A percentile compares a stretch with the other conserved stretches of the same genome.
phyloP scores from a whole-genome alignment of 352 stramenopile genomes.

The Pythium oligandrum region DNA sequence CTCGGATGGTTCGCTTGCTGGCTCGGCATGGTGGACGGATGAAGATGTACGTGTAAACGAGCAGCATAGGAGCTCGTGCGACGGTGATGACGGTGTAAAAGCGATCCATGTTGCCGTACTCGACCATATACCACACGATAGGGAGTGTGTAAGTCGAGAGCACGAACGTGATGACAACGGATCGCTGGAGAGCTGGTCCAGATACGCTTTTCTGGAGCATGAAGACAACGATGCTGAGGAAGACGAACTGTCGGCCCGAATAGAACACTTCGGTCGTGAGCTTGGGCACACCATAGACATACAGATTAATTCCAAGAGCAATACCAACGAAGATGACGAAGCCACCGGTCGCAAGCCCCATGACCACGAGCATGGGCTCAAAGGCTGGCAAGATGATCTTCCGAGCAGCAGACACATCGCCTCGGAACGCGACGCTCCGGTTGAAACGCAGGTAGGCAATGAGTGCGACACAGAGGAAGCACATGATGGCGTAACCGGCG shows the following conservation, averaged over 20 bases:
- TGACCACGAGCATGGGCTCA: slow-evolving; percentile 42
- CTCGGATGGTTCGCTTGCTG: slow-evolving; percentile 34
- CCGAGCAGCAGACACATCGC: slow-evolving; percentile 30
- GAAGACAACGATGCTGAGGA: slow-evolving; percentile 43
- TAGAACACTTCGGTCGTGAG: slow-evolving; percentile 28
- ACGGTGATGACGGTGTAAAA: slow-evolving; percentile 26
- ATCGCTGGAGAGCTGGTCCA: slow-evolving; percentile 31
- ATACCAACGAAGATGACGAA: slow-evolving; percentile 33
- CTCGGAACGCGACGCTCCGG: slow-evolving; percentile 28
- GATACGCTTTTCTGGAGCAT: slow-evolving; percentile 55
- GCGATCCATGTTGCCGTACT: slow-evolving; percentile 2
- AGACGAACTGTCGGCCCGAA: slow-evolving; percentile 35
- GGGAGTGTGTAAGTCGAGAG: slow-evolving; percentile 38
- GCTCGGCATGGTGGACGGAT: slow-evolving; percentile 29
- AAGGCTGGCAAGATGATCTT: slow-evolving; percentile 49
- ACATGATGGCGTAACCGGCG: slow-evolving; percentile 10
- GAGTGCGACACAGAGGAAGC: slow-evolving; percentile 22
- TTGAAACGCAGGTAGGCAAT: slow-evolving; percentile 48
- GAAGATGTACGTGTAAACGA: slow-evolving; percentile 39
- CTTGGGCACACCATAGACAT: slow-evolving; percentile 10
- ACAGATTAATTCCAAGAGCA: slow-evolving; percentile 19
- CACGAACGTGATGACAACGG: slow-evolving; percentile 22
- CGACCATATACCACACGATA: slow-evolving; percentile 27
- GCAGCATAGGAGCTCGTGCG: slow-evolving; percentile 22
- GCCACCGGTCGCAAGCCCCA: slow-evolving; percentile 18